These are phyloP conservation scores for Eucalyptus urophylla DNA, from an alignment of 345 rosid genomes.

Conservation along the genomic window DNA sequence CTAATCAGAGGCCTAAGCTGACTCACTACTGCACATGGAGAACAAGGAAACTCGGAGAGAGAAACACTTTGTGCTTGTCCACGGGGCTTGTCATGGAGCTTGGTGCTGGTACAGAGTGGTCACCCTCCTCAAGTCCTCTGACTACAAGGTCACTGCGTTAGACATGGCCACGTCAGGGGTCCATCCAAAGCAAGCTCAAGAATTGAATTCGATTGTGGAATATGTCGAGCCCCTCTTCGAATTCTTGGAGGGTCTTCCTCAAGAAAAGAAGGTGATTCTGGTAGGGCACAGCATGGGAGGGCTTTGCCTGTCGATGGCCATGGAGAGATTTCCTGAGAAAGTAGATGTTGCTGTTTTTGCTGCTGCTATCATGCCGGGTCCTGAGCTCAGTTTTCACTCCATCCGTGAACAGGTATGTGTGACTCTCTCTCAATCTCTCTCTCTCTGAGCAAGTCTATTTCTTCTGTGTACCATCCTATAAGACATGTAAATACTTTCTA, in stretches of 20 bases:
- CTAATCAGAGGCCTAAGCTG: neutral
- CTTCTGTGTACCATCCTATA: neutral
- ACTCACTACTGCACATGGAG: neutral
- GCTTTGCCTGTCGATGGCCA: slow-evolving; percentile 7
- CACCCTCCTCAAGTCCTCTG: slow-evolving; percentile 1
- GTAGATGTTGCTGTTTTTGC: slow-evolving; percentile 4
- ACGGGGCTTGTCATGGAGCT: slow-evolving; percentile 17
- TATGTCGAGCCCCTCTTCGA: slow-evolving; percentile 5
- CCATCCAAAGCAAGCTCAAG: slow-evolving; percentile 1
- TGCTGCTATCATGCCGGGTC: slow-evolving; percentile 13
- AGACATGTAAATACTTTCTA: neutral
- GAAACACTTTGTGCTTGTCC: slow-evolving; percentile 12
- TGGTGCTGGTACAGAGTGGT: slow-evolving; percentile 19
- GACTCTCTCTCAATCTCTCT: neutral
- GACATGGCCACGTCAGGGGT: slow-evolving; percentile 15
- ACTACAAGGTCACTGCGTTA: slow-evolving; percentile 8
- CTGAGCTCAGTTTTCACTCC: neutral
- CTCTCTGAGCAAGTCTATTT: neutral
- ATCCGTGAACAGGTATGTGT: slow-evolving; percentile 17
- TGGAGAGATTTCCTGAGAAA: slow-evolving; percentile 18
- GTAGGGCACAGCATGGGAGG: slow-evolving; percentile 30
- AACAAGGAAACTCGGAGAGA: neutral
- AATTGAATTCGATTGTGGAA: neutral
- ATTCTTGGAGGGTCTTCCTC: slow-evolving; percentile 2
- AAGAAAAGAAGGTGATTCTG: slow-evolving; percentile 12